These are phyloP conservation scores for Ascoidea asiatica DNA, from an alignment of 805 yeast genomes.

Conservation along the genomic window DNA sequence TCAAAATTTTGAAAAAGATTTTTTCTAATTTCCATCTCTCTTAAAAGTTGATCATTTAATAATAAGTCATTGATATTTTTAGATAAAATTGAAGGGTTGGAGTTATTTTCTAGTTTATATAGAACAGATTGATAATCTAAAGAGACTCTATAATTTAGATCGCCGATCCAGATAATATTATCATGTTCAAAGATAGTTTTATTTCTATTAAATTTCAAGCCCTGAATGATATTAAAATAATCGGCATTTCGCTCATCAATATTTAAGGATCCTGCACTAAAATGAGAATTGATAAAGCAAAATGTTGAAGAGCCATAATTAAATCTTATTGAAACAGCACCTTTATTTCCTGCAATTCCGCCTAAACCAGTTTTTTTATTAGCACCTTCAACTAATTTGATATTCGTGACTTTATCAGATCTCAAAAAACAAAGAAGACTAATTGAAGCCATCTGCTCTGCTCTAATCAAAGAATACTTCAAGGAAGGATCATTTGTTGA, in stretches of 20 bases:
- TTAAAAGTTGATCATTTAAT: constrained; percentile 64
- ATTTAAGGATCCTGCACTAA: constrained; percentile 85
- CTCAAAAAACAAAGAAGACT: constrained; percentile 51
- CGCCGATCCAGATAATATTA: constrained; percentile 87
- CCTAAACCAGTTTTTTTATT: constrained; percentile 91
- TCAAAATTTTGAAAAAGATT: constrained; percentile 56
- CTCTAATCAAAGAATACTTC: constrained; percentile 49
- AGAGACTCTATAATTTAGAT: constrained; percentile 72
- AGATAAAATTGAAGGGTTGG: no score
- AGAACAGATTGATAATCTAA: constrained; percentile 44
- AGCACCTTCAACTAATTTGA: constrained; percentile 88
- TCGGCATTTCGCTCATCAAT: constrained; percentile 79
- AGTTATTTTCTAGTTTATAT: constrained; percentile 29
- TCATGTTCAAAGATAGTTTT: constrained; percentile 73
- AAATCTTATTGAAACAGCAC: constrained; percentile 88
- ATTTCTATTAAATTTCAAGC: constrained; percentile 15
- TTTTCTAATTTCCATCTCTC: constrained; percentile 57
- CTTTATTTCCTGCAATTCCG: constrained; percentile 95
- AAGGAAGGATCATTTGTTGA: constrained; percentile 27
- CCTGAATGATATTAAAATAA: constrained; percentile 46
- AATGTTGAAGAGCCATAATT: constrained; percentile 68
- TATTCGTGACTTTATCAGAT: constrained; percentile 28
- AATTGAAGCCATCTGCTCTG: constrained; percentile 65
- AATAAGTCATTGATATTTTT: constrained; percentile 27
- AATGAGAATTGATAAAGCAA: constrained; percentile 79